Evolutionary conservation across 116 monocot species (phyloP), one percentile per base, ranked within the genome.

Genomic region (Trichopus zeylanicus): DNA sequence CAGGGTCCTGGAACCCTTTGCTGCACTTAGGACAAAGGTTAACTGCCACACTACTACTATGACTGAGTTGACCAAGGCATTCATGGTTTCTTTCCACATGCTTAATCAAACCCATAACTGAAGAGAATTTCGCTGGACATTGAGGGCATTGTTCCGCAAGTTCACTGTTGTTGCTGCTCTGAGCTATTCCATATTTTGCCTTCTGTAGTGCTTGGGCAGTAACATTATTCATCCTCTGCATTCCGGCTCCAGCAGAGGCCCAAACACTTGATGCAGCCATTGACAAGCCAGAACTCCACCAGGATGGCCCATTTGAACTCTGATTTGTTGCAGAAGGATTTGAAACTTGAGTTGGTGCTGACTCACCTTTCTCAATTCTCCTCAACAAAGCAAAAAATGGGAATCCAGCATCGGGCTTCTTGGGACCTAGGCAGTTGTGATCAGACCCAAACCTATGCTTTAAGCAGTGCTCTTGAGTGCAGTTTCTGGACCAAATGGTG

Each of bases 381-480:
- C 42, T 69, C 15, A 81, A 29, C 29, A 77, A 16, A 59, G 60
- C 63, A 12, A 63, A 2, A 21, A 93, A 88, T 12, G 83, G 68
- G n/a, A 75, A 73, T 18, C 62, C 59, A 33, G 62, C 46, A 35
- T 78, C 78, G 0, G 67, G 63, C 66, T 81, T 82, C 57, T 67
- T 84, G 13, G 89, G 81, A 18, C 94, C 94, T 25, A 77, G 76
- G 53, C 94, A 95, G 31, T 74, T 78, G 74, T 95, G 94, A 29
- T 86, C 94, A 8, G 78, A 69, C 31, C 89, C 94, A 66, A 95
- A 89, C 56, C 89, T 65, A 67, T 95, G 89, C 73, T 84, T 89
- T 60, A 95, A 67, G 69, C 94, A 95, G 69, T 95, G 86, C 1
- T 95, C 86, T 72, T 61, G 59, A 52, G 53, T 55, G 57, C 94